Base-by-base conservation (phyloP, 179 eudicot genomes). In the Dionaea muscipula region DNA sequence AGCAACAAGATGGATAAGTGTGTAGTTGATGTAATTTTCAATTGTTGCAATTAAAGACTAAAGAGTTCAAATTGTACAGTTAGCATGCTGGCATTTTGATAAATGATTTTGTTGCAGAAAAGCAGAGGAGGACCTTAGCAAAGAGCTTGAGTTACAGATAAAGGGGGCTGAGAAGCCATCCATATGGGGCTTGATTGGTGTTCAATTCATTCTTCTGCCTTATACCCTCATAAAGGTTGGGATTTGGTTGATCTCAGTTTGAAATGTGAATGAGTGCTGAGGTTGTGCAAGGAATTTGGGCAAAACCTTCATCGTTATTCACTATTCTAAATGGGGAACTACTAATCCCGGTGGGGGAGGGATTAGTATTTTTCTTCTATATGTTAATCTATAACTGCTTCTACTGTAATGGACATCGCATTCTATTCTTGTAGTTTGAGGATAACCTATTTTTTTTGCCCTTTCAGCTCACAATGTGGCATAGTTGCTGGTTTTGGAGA, bases 111-210 rank as follows among this genome's bases (percentile, higher is more conserved):
- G 38, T 74, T 27, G 52, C 81, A 91, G 98, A 76, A 78, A 80
- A 53, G 46, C 75, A 54, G 75, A 72, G 26, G 98, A 82, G 59
- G 98, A 91, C 45, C 76, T 91, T 23, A 80, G 94, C 84, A 87
- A 87, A 65, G 98, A 91, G 69, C 94, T 91, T 72, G 95, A 91
- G 47, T 70, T 91, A 69, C 95, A 91, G 78, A 91, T 91, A 53
- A 86, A 84, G 50, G 98, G 98, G 36, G 95, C 98, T 55, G 98
- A 87, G 66, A 82, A 78, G 65, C 98, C 98, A 61, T 84, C 98
- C 38, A 38, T 84, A 31, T 86, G 95, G 98, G 84, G 78, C 39
- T 76, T 91, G 50, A 55, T 91, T 39, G 79, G 82, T 58, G 70
- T 87, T 56, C 91, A 82, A 40, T 73, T 86, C 58, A 62, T 91